Evolutionary conservation across 2,329 filamentous ascomycete species (phyloP), one percentile per base, ranked within the genome.

Genomic region (Macroventuria anomochaeta): DNA sequence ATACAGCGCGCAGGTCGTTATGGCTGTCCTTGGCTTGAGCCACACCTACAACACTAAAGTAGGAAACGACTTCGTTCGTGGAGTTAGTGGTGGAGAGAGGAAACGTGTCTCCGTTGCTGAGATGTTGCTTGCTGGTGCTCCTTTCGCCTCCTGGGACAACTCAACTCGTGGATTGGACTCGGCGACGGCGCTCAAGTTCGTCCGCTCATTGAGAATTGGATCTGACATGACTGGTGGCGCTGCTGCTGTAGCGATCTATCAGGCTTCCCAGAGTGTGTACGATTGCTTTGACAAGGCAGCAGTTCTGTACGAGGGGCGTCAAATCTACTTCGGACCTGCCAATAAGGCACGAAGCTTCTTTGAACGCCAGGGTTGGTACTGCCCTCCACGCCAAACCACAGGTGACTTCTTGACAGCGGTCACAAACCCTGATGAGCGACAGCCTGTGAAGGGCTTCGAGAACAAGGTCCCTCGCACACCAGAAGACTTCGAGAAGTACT

Each of bases 341-440:
- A 68, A 64, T 5, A 70, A 78, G 2, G 89, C 89, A 0, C 86
- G 82, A 63, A 69, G 70, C 0, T 92, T 85, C 72, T 92, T 93
- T 55, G 83, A 86, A 62, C 75, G 81, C 11, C 84, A 88, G 73
- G 89, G 89, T 33, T 93, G 85, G 80, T 70, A 81, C 28, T 90
- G 88, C 61, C 87, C 87, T 0, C 72, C 80, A 2, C 81, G 88
- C 2, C 87, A 90, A 64, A 91, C 88, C 0, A 87, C 86, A 0
- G 85, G 84, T 2, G 90, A 93, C 63, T 93, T 93, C 70, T 74
- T 93, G 20, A 93, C 89, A 0, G 88, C 87, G 1, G 84, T 93
- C 49, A 91, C 86, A 2, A 78, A 77, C 31, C 60, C 79, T 1
- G 61, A 72, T 29, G 79, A 81, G 59, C 75, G 79, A 41, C 60